Percentiles rank a stretch among this genome's conserved stretches.
Conservation (phyloP, 208 protist genomes). For the Leishmania tarentolae region DNA sequence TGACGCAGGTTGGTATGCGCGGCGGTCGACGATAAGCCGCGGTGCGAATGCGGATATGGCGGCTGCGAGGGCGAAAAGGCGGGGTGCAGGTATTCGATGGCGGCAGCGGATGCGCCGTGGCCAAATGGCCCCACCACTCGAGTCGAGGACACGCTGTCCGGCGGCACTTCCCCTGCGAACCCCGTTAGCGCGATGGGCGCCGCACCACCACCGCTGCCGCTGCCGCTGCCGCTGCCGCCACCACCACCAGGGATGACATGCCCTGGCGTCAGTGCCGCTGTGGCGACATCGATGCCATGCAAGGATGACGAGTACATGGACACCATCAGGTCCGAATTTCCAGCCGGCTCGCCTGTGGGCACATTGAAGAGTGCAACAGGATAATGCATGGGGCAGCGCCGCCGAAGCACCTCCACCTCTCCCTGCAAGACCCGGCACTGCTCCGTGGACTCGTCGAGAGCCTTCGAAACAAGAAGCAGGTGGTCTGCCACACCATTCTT, state of each 20-base stretch:
- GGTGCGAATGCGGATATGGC: not conserved
- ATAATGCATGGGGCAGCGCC: constrained; percentile 10
- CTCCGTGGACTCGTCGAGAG: constrained; percentile 22
- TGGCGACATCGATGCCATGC: not conserved
- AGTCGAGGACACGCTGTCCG: not conserved
- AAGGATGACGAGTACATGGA: constrained; percentile 1
- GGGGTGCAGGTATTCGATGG: not conserved
- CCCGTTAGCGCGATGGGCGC: not conserved
- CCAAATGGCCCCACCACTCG: not conserved
- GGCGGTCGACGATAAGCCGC: not conserved
- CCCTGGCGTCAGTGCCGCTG: not conserved
- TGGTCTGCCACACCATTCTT: constrained; percentile 16
- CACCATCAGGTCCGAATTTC: not conserved
- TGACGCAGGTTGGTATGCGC: not conserved
- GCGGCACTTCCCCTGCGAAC: not conserved
- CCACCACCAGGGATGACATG: not conserved
- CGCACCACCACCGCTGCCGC: not conserved
- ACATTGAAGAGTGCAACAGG: not conserved
- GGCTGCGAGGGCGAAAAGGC: not conserved
- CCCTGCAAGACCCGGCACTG: constrained; percentile 30
- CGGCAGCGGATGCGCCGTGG: not conserved
- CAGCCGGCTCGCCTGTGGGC: not conserved
- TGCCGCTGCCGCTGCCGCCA: not conserved
- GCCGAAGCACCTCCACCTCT: constrained; percentile 48
- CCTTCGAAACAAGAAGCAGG: constrained; percentile 25